Evolutionary conservation across 164 flowering plant genomes (phyloP).

Genomic region (Annona squamosa): DNA sequence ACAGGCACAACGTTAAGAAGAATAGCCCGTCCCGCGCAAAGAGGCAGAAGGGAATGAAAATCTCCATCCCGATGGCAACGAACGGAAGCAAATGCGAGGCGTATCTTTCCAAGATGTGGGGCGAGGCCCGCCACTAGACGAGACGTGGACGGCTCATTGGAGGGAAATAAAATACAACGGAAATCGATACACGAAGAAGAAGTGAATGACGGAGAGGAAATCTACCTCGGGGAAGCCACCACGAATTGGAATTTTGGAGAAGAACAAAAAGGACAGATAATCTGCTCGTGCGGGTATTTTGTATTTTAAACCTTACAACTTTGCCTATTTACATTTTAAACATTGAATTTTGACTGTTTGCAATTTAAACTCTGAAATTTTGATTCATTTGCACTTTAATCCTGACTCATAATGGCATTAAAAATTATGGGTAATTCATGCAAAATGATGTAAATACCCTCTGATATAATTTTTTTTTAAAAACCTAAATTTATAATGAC

Average conservation of each 20-base stretch:
- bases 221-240: slow-evolving; percentile 2
- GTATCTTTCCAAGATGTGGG: slow-evolving; percentile 63
- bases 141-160: slow-evolving; percentile 5
- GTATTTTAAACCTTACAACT: no score
- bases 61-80: slow-evolving; percentile 18
- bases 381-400: neutral
- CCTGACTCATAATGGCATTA: neutral
- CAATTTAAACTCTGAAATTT: no score
- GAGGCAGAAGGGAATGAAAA: slow-evolving; percentile 17
- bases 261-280: neutral
- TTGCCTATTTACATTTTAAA: no score
- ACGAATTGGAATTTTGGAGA: neutral
- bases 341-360: no score
- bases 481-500: no score
- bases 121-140: slow-evolving; percentile 31
- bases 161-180: neutral
- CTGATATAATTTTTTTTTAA: no score
- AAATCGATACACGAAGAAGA: neutral
- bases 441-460: no score
- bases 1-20: slow-evolving; percentile 66
- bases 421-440: no score
- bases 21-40: slow-evolving; percentile 1
- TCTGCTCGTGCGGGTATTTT: neutral
- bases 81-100: slow-evolving; percentile 32
- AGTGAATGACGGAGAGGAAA: neutral